Evolutionary conservation across 2,329 filamentous ascomycete species (phyloP), one percentile per base, ranked within the genome.

Genomic region (Pseudopithomyces maydicus): DNA sequence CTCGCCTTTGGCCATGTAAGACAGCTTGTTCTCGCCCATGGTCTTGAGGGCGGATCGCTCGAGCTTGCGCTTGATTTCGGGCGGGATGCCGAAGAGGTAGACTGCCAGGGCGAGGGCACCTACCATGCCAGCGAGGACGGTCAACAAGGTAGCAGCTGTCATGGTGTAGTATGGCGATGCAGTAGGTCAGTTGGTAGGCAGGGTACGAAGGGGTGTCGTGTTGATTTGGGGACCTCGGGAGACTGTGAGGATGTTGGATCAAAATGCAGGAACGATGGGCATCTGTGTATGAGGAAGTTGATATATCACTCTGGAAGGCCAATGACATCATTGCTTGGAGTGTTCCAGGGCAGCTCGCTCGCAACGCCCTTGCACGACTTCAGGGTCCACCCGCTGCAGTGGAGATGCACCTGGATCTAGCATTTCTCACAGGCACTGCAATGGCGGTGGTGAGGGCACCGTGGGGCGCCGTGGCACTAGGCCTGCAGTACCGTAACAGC

Each of bases 11-110:
- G 73, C 66, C 39, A 77, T 57, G 59, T 77, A 78, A 15, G 74
- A 77, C 60, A 76, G 73, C 65, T 82, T 82, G 72, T 82, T 82
- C 66, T 82, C 80, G 57, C 80, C 80, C 79, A 82, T 82, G n/a
- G 79, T 80, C 61, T 80, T 71, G 38, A 82, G 71, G 3, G 79
- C 80, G 53, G 77, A 71, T 29, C 76, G 71, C 62, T 82, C 79
- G 58, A 82, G 68, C 59, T 77, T 73, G 54, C 78, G 77, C 70
- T 82, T 82, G 54, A 78, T 61, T 58, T 79, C 76, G 0, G 77
- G 75, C 2, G 80, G 79, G 51, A 82, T 78, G 45, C 80, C 80
- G 66, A 81, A 81, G 60, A 82, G 59, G 68, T 78, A 80, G 64
- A 82, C 62, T 57, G 76, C 78, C 23, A 73, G 72, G 38, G 69